Evolutionary conservation across 2,329 filamentous ascomycete genomes (phyloP).

Genomic region (Colletotrichum sp.): DNA sequence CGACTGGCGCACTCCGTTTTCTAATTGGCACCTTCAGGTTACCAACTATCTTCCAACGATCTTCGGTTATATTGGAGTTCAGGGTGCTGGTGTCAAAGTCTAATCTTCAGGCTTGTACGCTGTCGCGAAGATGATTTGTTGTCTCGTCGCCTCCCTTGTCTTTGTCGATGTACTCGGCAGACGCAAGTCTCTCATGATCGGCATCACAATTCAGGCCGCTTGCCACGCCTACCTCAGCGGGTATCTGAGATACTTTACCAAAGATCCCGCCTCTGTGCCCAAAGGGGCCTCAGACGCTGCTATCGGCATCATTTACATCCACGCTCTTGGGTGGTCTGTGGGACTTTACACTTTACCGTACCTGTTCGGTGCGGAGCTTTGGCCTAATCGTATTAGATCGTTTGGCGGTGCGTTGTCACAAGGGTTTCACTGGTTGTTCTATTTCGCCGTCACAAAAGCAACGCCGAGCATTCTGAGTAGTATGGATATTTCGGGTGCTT

Average conservation of each 20-base stretch:
- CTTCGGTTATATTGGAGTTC: conserved; percentile 29
- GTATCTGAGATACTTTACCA: conserved; percentile 38
- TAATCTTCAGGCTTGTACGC: conserved; percentile 47
- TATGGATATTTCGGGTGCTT: background rate
- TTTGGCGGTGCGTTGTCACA: conserved; percentile 26
- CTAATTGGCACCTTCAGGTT: background rate
- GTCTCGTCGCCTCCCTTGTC: conserved; percentile 44
- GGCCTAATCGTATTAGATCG: conserved; percentile 48
- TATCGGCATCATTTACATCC: conserved; percentile 47
- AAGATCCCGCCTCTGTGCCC: conserved; percentile 22
- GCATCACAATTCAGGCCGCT: conserved; percentile 38
- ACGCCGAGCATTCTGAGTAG: background rate
- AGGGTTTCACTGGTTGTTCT: background rate
- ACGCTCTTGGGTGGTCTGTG: conserved; percentile 46
- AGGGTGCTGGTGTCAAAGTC: conserved; percentile 28
- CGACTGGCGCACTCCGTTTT: conserved; percentile 34
- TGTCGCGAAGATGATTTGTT: conserved; percentile 45
- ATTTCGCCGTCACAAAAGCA: background rate
- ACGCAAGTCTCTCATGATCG: conserved; percentile 38
- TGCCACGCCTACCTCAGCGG: conserved; percentile 43
- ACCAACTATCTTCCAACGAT: conserved; percentile 21
- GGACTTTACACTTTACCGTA: conserved; percentile 43
- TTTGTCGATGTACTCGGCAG: conserved; percentile 48
- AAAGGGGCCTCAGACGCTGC: conserved; percentile 37
- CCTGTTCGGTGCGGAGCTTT: conserved; percentile 47